Base-by-base conservation (phyloP, 2,329 filamentous ascomycete species). In the Hirsutella thompsonii region DNA sequence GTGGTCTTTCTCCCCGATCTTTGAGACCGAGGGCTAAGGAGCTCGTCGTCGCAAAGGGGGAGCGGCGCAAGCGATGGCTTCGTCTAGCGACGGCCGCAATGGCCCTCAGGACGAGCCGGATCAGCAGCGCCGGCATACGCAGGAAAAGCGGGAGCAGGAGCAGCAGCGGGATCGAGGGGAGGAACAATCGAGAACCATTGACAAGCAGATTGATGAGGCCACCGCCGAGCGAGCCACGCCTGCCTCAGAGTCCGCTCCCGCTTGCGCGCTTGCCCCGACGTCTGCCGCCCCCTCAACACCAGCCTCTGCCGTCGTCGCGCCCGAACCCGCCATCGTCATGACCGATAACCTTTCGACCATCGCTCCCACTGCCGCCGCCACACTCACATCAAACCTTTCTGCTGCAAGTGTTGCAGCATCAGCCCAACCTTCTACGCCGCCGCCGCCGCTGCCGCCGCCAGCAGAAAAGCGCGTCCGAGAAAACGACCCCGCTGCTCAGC, bases 61-160 rank as follows among this genome's bases (percentile, higher is more conserved):
- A 67, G 62, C 60, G 30, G 32, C 32, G 32, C 32, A 34, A 74
- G 72, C 70, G 70, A 75, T 76, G 72, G 74, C 69, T 73, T 76
- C 71, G 72, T 72, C 70, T 55, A 63, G 63, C 58, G 63, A 58
- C 58, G 62, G 59, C 60, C 60, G 56, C 45, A 49, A 53, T 47
- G 50, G 46, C 43, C 46, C 42, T 45, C 37, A 43, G 40, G 40
- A 45, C 18, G 29, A 32, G 14, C 32, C 13, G 14, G 20, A 36
- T 11, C 32, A 34, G 28, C 44, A 33, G 37, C 28, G 14, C 23
- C 32, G 18, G 5, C 32, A 33, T 8, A 6, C 23, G 6, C 32
- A 33, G n/a, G 14, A 18, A 34, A 5, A 34, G 18, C 32, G 9
- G 2, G 14, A 18, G 14, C 37, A 19, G 37, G n/a, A 40, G 11